These are phyloP conservation scores for Theileria equi DNA, from an alignment of 169 alveolate species.

Conservation along the genomic window DNA sequence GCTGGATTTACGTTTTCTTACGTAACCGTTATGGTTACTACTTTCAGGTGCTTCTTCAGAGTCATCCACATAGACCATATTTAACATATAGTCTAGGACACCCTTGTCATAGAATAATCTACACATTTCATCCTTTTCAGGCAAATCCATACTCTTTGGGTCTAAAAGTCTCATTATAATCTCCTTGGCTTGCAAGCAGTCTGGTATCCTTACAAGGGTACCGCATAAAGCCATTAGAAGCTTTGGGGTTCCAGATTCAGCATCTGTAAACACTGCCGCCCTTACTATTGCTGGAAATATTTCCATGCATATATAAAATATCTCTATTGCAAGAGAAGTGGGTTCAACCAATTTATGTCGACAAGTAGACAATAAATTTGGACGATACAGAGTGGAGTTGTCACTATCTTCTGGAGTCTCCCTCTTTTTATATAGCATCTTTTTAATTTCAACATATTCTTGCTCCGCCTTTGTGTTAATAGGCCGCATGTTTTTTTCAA, in stretches of 20 bases:
- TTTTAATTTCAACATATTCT: constrained; percentile 26
- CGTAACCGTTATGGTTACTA: background rate
- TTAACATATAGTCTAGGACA: constrained; percentile 63
- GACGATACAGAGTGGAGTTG: constrained; percentile 21
- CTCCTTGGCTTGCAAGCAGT: constrained; percentile 53
- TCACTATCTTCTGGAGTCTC: background rate
- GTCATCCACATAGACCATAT: constrained; percentile 30
- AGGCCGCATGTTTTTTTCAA: constrained; percentile 33
- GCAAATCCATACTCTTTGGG: constrained; percentile 76
- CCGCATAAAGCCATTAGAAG: constrained; percentile 39
- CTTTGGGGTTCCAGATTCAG: constrained; percentile 52
- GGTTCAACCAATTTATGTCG: constrained; percentile 56
- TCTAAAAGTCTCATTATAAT: constrained; percentile 63
- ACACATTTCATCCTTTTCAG: constrained; percentile 76
- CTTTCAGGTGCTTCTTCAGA: background rate
- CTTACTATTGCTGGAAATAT: constrained; percentile 65
- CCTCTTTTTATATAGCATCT: background rate
- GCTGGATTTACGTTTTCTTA: background rate
- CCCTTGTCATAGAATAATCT: constrained; percentile 74
- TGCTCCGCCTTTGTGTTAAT: constrained; percentile 17
- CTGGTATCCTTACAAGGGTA: constrained; percentile 16
- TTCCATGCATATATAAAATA: constrained; percentile 56
- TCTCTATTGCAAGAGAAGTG: constrained; percentile 49
- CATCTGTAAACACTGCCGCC: constrained; percentile 56
- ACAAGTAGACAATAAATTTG: constrained; percentile 43